A percentile compares a stretch with the other conserved stretches of the same genome.
Conservation (phyloP, 2,329 filamentous ascomycete genomes). For the Colletotrichum karsti region DNA sequence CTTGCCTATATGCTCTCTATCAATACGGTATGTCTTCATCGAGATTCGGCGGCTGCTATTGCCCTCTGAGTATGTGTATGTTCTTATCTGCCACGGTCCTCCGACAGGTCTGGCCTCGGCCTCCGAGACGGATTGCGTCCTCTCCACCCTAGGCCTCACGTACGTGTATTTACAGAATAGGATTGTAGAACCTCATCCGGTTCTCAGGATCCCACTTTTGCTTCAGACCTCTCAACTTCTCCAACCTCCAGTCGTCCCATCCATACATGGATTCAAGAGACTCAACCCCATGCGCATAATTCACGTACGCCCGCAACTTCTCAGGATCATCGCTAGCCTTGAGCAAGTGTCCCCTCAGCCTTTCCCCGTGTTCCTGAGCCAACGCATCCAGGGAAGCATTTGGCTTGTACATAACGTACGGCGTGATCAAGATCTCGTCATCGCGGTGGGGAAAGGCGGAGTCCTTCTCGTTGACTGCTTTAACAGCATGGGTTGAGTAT, state of each 20-base stretch:
- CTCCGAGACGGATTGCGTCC: too few relatives aligned
- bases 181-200: constrained; percentile 35
- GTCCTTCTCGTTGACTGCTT: constrained; percentile 37
- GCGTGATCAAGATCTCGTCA: constrained; percentile 40
- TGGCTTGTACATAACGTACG: constrained; percentile 38
- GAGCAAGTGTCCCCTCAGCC: constrained; percentile 32
- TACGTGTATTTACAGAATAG: constrained; percentile 18
- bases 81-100: too few relatives aligned
- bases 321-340: constrained; percentile 32
- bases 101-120: too few relatives aligned
- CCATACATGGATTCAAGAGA: constrained; percentile 34
- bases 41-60: not conserved
- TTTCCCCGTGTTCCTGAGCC: constrained; percentile 41
- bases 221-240: constrained; percentile 36
- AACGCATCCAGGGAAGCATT: constrained; percentile 35
- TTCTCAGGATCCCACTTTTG: constrained; percentile 36
- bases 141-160: too few relatives aligned
- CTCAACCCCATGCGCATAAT: constrained; percentile 43
- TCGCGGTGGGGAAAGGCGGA: constrained; percentile 49
- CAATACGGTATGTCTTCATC: not conserved
- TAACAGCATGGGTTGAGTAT: constrained; percentile 40
- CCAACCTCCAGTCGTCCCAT: constrained; percentile 33
- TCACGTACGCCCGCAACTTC: constrained; percentile 38
- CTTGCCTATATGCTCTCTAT: too few relatives aligned
- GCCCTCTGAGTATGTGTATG: too few relatives aligned